Evolutionary conservation across 176 grass and related monocot species (phyloP), one percentile per base, ranked within the genome.

Genomic region (Oryza punctata): DNA sequence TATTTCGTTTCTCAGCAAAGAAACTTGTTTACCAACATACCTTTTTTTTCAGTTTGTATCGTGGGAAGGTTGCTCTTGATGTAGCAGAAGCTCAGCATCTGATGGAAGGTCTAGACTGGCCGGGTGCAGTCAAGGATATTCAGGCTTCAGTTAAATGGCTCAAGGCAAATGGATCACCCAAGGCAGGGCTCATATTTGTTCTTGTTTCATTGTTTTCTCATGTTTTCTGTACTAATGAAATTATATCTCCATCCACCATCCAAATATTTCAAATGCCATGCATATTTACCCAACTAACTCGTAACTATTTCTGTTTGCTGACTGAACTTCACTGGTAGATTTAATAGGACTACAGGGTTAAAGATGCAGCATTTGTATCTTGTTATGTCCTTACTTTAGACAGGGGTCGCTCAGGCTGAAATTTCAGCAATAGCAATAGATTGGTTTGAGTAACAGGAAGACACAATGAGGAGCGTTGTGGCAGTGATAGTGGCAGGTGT

Each of bases 91-190:
- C 96, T 25, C 93, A 94, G 2, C 96, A 92, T 80, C 81, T 98
- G 79, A 93, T 95, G 89, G 88, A 93, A 14, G 93, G 91, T 83
- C 85, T 98, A 10, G 93, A 98, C 40, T 98, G 93, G 96, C 85
- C 71, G 49, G 91, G 91, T 57, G 93, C 96, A 73, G 81, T 98
- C 28, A 93, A 98, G 85, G 96, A 98, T 79, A 95, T 95, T 67
- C 75, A 85, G 12, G 93, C 96, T 87, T 95, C 96, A 67, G 91
- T 98, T 85, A 93, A 98, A 54, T 98, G 96, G 96, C 89, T 98
- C 60, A 98, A 98, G 49, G 74, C 91, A 74, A 93, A 89, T 90
- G 93, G 96, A 65, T 98, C 93, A 52, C 40, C 93, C 47, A 98
- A 98, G 93, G 96, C 92, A 57, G 47, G 15, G 24, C 67, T 68